phyloP scores from a whole-genome alignment of 1,139 yeast species.

The Cylindricascospora bacillispora region DNA sequence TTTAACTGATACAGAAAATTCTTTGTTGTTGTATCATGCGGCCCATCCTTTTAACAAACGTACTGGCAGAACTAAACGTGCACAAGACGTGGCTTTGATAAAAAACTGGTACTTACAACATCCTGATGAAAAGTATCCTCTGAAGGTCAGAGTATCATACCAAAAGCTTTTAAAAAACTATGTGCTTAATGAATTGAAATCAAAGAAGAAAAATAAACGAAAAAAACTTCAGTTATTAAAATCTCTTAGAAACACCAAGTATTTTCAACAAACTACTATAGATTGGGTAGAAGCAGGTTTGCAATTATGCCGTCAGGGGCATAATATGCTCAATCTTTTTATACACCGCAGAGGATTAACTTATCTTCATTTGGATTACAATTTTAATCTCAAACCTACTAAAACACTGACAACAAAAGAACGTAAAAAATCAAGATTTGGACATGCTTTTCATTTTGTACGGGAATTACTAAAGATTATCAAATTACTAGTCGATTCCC shows the following conservation, averaged over 20 bases:
- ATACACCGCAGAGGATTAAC: constrained; percentile 89
- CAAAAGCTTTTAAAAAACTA: constrained; percentile 70
- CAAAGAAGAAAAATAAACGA: constrained; percentile 28
- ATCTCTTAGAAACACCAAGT: constrained; percentile 64
- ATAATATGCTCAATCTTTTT: constrained; percentile 79
- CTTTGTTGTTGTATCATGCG: constrained; percentile 61
- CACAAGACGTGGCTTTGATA: constrained; percentile 79
- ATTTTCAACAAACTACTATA: constrained; percentile 78
- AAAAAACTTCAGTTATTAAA: constrained; percentile 51
- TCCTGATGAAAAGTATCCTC: constrained; percentile 45
- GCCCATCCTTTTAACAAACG: constrained; percentile 76
- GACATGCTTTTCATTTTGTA: constrained; percentile 88
- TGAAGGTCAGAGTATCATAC: constrained; percentile 73
- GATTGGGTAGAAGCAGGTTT: constrained; percentile 99
- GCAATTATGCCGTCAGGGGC: constrained; percentile 88
- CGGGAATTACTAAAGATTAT: constrained; percentile 75
- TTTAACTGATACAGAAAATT: constrained; percentile 41
- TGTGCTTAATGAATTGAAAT: constrained; percentile 61
- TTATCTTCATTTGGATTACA: constrained; percentile 85
- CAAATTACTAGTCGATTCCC: constrained; percentile 84
- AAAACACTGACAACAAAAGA: constrained; percentile 94
- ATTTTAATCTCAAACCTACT: constrained; percentile 91
- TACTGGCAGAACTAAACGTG: constrained; percentile 60
- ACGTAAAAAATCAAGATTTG: constrained; percentile 89
- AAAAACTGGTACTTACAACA: constrained; percentile 76